Evolutionary conservation across 208 protist species (phyloP), one percentile per base, ranked within the genome.

Genomic region (Trypanosoma boissoni): DNA sequence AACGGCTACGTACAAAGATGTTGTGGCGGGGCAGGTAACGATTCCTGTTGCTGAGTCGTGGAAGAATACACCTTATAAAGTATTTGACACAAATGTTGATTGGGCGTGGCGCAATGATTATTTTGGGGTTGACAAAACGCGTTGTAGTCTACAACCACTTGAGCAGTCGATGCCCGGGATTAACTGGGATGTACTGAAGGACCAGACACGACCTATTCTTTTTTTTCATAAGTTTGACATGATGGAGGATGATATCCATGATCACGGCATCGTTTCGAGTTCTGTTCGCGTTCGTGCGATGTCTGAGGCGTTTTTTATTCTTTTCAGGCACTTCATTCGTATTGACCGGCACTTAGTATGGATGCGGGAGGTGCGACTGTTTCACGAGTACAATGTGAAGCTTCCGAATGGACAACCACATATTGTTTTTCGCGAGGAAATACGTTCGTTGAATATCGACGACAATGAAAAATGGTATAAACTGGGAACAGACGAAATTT

Each of bases 101-200:
- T 95, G 88, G 88, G 84, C 77, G 28, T 95, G 84, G 83, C 76
- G 88, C 26, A 87, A 89, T 45, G 54, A 87, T 50, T 92, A 74
- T 64, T 87, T 71, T 60, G 88, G 84, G 2, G 55, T 84, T n/a
- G 27, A 66, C 42, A 23, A 59, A 14, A 6, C 21, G 14, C 26
- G 21, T 10, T 70, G 64, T 24, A 36, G 12, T 26, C 31, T 70
- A 39, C 28, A 43, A 41, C 64, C 60, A 24, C 71, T 79, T 7
- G 68, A 64, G 16, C 62, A 63, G 3, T 65, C 58, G 6, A 62
- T 63, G 41, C 63, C 68, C 8, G 83, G 76, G 8, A 78, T 94
- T 36, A 86, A 91, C 72, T 94, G 83, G 80, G 74, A 80, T 3
- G 60, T 95, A 10, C 70, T 95, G 42, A 68, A 76, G 48, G 74